These are phyloP conservation scores for Scheffersomyces lignosus DNA, from an alignment of 805 yeast species.

Conservation along the genomic window DNA sequence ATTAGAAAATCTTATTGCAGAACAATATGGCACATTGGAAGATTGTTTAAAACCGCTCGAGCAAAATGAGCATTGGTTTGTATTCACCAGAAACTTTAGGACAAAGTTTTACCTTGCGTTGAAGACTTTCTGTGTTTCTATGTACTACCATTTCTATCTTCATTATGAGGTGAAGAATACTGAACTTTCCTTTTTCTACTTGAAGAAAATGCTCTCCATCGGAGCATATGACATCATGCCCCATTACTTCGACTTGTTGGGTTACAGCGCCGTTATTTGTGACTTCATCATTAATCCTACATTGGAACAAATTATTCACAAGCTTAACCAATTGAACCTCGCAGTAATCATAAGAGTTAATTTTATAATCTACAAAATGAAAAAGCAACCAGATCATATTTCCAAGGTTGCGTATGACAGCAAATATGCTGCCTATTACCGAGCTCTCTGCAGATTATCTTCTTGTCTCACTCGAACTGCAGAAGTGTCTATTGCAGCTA, in stretches of 20 bases:
- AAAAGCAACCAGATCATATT: conserved; percentile 18
- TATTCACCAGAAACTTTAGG: conserved; percentile 4
- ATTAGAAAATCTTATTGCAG: conserved; percentile 33
- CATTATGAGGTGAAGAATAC: conserved; percentile 19
- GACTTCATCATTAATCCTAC: conserved; percentile 39
- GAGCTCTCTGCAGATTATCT: conserved; percentile 19
- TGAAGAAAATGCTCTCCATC: conserved; percentile 32
- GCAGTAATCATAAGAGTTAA: conserved; percentile 31
- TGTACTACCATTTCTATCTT: not conserved
- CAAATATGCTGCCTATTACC: conserved; percentile 10
- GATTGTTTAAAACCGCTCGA: conserved; percentile 9
- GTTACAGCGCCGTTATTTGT: conserved; percentile 16
- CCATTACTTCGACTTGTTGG: conserved; percentile 33
- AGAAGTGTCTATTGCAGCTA: conserved; percentile 19
- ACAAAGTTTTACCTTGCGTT: not conserved
- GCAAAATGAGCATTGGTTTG: conserved; percentile 13
- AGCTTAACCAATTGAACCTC: conserved; percentile 28
- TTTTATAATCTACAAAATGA: conserved; percentile 22
- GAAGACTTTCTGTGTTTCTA: not conserved
- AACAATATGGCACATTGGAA: conserved; percentile 19
- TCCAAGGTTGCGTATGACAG: conserved; percentile 7
- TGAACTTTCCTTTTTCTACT: conserved; percentile 36
- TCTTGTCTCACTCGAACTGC: conserved; percentile 15
- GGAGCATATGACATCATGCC: conserved; percentile 29
- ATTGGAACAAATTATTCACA: conserved; percentile 28